Evolutionary conservation across 192 early-diverging fungal species (phyloP), one percentile per base, ranked within the genome.

Genomic region (Lobosporangium transversale): DNA sequence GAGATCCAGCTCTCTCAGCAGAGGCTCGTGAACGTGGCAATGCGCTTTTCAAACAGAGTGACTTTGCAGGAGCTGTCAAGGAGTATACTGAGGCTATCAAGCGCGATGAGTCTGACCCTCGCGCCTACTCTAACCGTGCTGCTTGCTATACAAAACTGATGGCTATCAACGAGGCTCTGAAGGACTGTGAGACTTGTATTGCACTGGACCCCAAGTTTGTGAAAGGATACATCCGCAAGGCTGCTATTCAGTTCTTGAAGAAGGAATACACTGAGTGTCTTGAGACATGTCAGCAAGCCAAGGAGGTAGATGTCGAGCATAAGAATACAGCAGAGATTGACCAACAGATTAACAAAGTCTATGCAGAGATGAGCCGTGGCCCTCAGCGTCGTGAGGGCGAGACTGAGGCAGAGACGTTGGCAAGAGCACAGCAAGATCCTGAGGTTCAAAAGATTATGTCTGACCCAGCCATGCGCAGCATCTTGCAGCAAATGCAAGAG

Each of bases 61-160:
- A 94, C 51, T 99, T 86, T 76, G 85, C 89, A 14, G 94, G 91
- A 40, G 95, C 97, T 18, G 89, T 98, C 61, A 89, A 92, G 79
- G 84, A 91, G 79, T 99, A 99, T 82, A 89, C 93, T 18, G 97
- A 99, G 81, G 93, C 96, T 8, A 96, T 99, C 81, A 96, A 96
- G 88, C 92, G 97, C 68, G 96, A 97, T 64, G 92, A 94, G 30
- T 74, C 85, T 9, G 97, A 99, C 56, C 87, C 92, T 26, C 88
- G 94, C 70, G 90, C 92, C 66, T 98, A 93, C 80, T 95, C 94
- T 31, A 99, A 99, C 89, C 94, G 97, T 64, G 95, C 97, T 29
- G 95, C 95, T 32, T 94, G 94, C 71, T 95, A 96, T 84, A 90
- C 89, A 30, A 99, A 99, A 86, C 83, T 99, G 52, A 87, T 95